Evolutionary conservation across 1,284 basidiomycete genomes (phyloP), one percentile per base, ranked within the genome.

Genomic region (Omphalotus olearius): DNA sequence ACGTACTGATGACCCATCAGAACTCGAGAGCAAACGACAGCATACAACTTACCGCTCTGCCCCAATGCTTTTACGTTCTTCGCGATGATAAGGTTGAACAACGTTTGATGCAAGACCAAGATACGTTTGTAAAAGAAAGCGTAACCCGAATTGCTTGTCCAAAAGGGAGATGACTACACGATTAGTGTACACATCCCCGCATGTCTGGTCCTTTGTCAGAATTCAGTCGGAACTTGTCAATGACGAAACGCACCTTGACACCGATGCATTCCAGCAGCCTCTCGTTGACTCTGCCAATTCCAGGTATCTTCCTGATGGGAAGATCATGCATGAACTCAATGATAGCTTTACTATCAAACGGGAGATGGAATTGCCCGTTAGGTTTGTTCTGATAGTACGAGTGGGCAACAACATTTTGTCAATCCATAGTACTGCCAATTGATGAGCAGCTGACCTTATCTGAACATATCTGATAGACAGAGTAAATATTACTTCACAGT

Each of bases 61-160:
- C 1, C 94, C 93, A 35, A 97, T 90, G 56, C 91, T 93, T 70
- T 94, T 96, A 42, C 89, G 74, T 62, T 91, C 88, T 58, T 91
- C 89, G 54, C 92, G 73, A 56, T 76, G 78, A 45, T 81, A 74
- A 1, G 92, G 85, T 54, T 83, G 73, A 9, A 97, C 91, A 3
- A 78, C 68, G 59, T 93, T 97, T 3, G 85, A 88, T 0, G 87
- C 85, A 39, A 97, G 85, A 3, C 94, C 94, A 6, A 97, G 80
- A 66, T 93, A 80, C 0, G 85, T 86, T 55, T 78, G 76, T 52
- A 93, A 76, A 28, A 95, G 73, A 56, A 85, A 88, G 25, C 75
- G 69, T 35, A 91, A 74, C 6, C 87, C 88, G 60, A 94, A 88
- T 60, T 91, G 83, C 59, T 91, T 91, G 64, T 94, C 88, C 81